Evolutionary conservation across 2,329 filamentous ascomycete species (phyloP).

Genomic region (Talaromyces funiculosus): DNA sequence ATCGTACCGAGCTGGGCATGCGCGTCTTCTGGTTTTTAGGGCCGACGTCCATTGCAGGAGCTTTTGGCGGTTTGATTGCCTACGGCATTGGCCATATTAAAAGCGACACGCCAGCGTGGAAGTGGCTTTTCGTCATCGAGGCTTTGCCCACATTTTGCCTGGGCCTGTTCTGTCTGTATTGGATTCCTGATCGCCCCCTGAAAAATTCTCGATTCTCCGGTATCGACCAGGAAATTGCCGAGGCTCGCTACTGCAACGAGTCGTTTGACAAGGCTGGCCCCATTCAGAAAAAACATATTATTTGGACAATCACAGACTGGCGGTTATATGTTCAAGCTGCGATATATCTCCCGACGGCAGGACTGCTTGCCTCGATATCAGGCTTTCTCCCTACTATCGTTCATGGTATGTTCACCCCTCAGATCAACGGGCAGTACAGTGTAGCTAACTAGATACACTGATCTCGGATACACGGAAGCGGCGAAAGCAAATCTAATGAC

Average conservation of each 20-base stretch:
- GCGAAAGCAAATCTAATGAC: conserved; percentile 8
- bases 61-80: conserved; percentile 6
- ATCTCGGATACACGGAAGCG: conserved; percentile 7
- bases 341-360: conserved; percentile 10
- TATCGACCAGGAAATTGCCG: conserved; percentile 3
- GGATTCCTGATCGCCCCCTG: conserved; percentile 2
- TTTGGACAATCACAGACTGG: conserved; percentile 10
- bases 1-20: conserved; percentile 8
- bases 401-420: background rate
- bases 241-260: conserved; percentile 1
- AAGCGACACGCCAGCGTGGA: conserved; percentile 2
- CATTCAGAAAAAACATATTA: conserved; percentile 5
- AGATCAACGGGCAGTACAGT: too few relatives aligned
- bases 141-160: conserved; percentile 3
- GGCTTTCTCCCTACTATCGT: conserved; percentile 8
- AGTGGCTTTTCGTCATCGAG: conserved; percentile 7
- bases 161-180: conserved; percentile 7
- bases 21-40: conserved; percentile 11
- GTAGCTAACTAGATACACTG: background rate
- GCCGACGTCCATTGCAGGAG: conserved; percentile 5
- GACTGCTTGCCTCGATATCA: conserved; percentile 5
- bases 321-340: conserved; percentile 9
- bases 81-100: conserved; percentile 8
- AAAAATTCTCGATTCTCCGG: conserved; percentile 10
- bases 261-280: conserved; percentile 8